phyloP scores from a whole-genome alignment of 1,284 basidiomycete genomes.

The Irpex lacteus region DNA sequence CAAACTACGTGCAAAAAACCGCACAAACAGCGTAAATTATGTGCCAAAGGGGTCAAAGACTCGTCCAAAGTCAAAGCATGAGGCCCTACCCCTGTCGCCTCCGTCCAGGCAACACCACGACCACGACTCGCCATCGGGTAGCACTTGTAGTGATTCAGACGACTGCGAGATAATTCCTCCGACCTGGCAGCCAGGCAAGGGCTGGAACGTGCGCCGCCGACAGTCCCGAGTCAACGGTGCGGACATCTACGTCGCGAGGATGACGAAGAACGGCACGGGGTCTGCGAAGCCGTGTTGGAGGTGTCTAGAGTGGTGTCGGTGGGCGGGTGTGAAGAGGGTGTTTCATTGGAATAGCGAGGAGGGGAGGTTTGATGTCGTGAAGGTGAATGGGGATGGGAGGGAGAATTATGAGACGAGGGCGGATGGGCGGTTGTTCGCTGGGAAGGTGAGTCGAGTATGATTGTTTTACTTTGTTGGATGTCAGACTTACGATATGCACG shows the following conservation, averaged over 20 bases:
- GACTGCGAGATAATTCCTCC: not conserved
- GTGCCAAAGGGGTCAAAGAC: conserved; percentile 18
- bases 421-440: conserved; percentile 42
- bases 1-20: conserved; percentile 22
- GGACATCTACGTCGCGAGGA: conserved; percentile 53
- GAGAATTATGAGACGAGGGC: conserved; percentile 47
- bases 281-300: conserved; percentile 51
- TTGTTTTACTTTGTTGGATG: not conserved
- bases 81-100: not conserved
- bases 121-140: not conserved
- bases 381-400: conserved; percentile 41
- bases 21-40: conserved; percentile 27
- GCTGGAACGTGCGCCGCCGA: conserved; percentile 37
- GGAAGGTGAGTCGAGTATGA: conserved; percentile 35
- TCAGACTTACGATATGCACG: not conserved
- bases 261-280: conserved; percentile 47
- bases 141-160: conserved; percentile 4
- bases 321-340: conserved; percentile 56
- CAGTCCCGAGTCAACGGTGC: conserved; percentile 48
- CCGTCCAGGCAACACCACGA: not conserved
- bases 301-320: conserved; percentile 53
- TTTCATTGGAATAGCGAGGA: conserved; percentile 49
- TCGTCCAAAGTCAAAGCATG: conserved; percentile 13
- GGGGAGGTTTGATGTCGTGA: conserved; percentile 48
- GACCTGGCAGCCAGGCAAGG: conserved; percentile 20